Evolutionary conservation across 2,329 filamentous ascomycete genomes (phyloP).

Genomic region (Mycosphaerella sp.): DNA sequence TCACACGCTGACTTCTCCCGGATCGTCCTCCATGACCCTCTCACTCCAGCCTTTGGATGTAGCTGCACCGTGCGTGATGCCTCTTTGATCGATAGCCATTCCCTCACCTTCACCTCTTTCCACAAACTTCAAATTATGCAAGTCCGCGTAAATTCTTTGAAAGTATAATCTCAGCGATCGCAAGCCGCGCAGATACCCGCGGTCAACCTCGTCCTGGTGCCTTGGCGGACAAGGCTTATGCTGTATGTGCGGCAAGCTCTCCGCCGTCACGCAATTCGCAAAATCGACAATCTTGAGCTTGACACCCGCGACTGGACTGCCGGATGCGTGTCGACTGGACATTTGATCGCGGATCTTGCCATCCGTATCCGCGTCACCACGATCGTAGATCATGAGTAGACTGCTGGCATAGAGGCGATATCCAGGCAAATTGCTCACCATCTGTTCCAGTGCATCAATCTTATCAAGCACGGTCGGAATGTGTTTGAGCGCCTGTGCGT

Average conservation of each 20-base stretch:
- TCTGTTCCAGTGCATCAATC: conserved; percentile 72
- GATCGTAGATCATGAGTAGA: conserved; percentile 92
- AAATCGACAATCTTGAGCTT: conserved; percentile 98
- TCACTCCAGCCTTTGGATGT: conserved; percentile 23
- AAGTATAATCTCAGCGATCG: conserved; percentile 77
- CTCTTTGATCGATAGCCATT: conserved; percentile 31
- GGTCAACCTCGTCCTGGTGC: conserved; percentile 73
- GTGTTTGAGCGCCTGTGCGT: conserved; percentile 72
- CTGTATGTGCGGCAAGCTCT: conserved; percentile 54
- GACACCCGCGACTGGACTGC: conserved; percentile 42
- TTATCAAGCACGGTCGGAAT: conserved; percentile 85
- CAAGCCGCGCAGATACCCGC: conserved; percentile 82
- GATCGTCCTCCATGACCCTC: conserved; percentile 18
- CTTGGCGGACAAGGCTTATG: conserved; percentile 64
- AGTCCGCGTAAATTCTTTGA: conserved; percentile 75
- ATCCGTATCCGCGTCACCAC: conserved; percentile 56
- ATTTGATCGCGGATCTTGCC: conserved; percentile 31
- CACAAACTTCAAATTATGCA: conserved; percentile 37
- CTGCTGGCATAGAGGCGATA: conserved; percentile 96
- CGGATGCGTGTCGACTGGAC: conserved; percentile 4
- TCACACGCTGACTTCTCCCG: conserved; percentile 21
- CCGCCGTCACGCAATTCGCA: conserved; percentile 90
- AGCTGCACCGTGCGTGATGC: conserved; percentile 23
- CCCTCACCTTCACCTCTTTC: conserved; percentile 34
- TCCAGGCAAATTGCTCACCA: conserved; percentile 70